Conservation (phyloP, 2,329 filamentous ascomycete genomes). For the Thelonectria olida region DNA sequence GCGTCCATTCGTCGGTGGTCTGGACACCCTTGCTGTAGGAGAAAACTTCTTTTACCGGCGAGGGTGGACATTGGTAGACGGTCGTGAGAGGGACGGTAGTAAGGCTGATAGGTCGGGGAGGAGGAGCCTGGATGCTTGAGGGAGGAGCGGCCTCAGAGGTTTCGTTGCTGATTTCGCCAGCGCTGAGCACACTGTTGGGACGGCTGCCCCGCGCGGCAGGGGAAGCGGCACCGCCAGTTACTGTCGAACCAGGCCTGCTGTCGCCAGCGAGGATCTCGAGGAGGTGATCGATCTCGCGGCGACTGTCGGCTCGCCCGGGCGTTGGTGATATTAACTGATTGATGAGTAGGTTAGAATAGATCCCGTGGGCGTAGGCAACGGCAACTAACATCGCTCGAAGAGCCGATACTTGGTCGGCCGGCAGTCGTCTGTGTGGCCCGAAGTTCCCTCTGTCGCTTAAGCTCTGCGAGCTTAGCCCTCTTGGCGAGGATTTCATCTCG, state of each 20-base stretch:
- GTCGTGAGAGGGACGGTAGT: slow-evolving; percentile 78
- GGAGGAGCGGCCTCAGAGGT: slow-evolving; percentile 68
- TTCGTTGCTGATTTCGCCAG: slow-evolving; percentile 81
- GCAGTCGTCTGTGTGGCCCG: slow-evolving; percentile 79
- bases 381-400: slow-evolving; percentile 74
- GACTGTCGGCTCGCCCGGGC: slow-evolving; percentile 73
- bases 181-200: slow-evolving; percentile 86
- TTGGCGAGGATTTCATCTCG: slow-evolving; percentile 97
- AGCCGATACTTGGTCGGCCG: slow-evolving; percentile 74
- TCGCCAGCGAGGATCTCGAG: slow-evolving; percentile 87
- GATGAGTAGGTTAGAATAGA: slow-evolving; percentile 22
- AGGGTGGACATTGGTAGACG: slow-evolving; percentile 82
- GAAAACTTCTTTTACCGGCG: slow-evolving; percentile 82
- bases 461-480: slow-evolving; percentile 94
- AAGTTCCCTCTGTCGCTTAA: slow-evolving; percentile 90
- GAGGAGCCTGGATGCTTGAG: slow-evolving; percentile 51
- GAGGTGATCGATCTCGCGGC: slow-evolving; percentile 83
- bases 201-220: slow-evolving; percentile 76
- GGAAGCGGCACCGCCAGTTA: slow-evolving; percentile 70
- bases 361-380: slow-evolving; percentile 24
- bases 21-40: slow-evolving; percentile 98
- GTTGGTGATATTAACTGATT: slow-evolving; percentile 69
- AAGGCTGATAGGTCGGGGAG: slow-evolving; percentile 69
- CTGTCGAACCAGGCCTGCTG: slow-evolving; percentile 75
- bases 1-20: slow-evolving; percentile 79